Evolutionary conservation across 495 filamentous ascomycete species (phyloP).

Genomic region (Aspergillus sclerotiicarbonarius): DNA sequence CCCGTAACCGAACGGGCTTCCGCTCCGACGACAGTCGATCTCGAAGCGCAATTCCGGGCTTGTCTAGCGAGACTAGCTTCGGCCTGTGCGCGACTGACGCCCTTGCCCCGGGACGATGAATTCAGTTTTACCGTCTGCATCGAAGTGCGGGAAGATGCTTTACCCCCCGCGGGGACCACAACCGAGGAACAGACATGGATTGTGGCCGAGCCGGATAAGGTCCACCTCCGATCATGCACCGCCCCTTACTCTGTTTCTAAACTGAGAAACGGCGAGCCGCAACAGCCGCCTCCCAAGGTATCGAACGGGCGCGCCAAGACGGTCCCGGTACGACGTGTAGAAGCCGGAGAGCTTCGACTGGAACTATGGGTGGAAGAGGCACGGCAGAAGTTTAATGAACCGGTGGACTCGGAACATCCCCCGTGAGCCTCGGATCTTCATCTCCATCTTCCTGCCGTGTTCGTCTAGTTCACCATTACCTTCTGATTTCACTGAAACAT

Average conservation of each 20-base stretch:
- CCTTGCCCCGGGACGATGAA: conserved; percentile 62
- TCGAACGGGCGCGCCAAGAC: conserved; percentile 50
- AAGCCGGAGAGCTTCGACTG: conserved; percentile 52
- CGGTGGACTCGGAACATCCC: conserved; percentile 43
- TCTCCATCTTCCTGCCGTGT: conserved; percentile 18
- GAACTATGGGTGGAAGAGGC: conserved; percentile 59
- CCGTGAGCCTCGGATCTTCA: conserved; percentile 28
- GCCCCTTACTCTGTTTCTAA: conserved; percentile 48
- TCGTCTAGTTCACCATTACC: conserved; percentile 21
- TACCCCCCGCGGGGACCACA: conserved; percentile 69
- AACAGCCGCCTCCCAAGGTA: conserved; percentile 37
- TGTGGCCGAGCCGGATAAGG: conserved; percentile 51
- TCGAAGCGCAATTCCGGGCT: conserved; percentile 72
- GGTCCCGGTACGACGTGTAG: conserved; percentile 52
- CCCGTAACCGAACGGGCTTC: conserved; percentile 33
- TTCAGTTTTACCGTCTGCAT: conserved; percentile 87
- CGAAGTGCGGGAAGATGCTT: conserved; percentile 71
- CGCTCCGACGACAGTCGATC: conserved; percentile 48
- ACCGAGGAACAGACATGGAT: conserved; percentile 53
- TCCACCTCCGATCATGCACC: conserved; percentile 45
- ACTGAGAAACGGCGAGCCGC: conserved; percentile 36
- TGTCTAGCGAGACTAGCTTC: conserved; percentile 50
- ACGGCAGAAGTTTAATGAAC: conserved; percentile 53
- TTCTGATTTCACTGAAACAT: conserved; percentile 16
- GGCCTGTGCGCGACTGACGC: conserved; percentile 57